Evolutionary conservation across 805 yeast species (phyloP), one percentile per base, ranked within the genome.

Genomic region (Schizosaccharomyces osmophilus): DNA sequence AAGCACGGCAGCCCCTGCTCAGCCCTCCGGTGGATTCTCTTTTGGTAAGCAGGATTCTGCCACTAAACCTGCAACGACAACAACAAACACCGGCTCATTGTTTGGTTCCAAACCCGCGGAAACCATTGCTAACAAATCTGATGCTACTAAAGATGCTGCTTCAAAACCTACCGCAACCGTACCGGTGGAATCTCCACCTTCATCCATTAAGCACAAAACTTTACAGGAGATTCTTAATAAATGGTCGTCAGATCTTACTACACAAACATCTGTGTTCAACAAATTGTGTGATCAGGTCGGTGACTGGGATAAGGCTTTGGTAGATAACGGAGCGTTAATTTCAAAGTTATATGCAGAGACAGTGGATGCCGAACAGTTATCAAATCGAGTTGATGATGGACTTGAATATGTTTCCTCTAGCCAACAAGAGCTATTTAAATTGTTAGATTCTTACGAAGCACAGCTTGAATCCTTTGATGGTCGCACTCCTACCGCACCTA

Each of bases 161-260:
- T 48, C 62, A 15, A 39, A 36, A 13, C 15, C 61, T 51, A 19
- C 60, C 11, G 48, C 68, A 9, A 62, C 67, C 62, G 67, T 59
- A 61, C 63, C 31, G 66, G 36, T 59, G 61, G 66, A 62, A 65
- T 63, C 68, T 4, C 69, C 73, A 3, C 69, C 73, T 17, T 69
- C 69, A 24, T 71, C 95, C 4, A 78, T 93, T 45, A 88, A 86
- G 67, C 93, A 93, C 72, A 87, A 87, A 70, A 87, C 96, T 1
- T 75, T 93, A 68, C 97, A 93, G 68, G 97, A 93, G 69, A 77
- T 93, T 65, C 85, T 93, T 55, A 80, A 88, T 15, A 88, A 85
- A 71, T 93, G 98, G 98, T 85, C 97, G 0, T 81, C 82, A 62
- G 95, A 93, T 66, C 73, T 93, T 63, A 76, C 90, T 1, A 77